A percentile compares a stretch with the other conserved stretches of the same genome.
Evolutionary conservation across 2,329 filamentous ascomycete species (phyloP).

Genomic region (Parafenestella ontariensis): DNA sequence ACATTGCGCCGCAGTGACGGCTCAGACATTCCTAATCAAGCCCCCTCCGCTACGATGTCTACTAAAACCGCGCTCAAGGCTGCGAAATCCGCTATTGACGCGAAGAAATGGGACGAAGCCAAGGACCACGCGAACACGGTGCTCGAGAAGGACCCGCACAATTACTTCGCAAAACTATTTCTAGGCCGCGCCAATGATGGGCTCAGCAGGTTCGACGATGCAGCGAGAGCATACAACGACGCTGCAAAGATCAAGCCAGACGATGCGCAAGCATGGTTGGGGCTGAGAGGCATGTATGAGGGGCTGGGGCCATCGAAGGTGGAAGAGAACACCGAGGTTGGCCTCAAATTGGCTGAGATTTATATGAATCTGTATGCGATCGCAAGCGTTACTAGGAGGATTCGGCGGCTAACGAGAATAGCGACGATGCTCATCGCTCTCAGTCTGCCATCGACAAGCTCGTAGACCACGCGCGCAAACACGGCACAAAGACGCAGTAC

Average conservation of each 20-base stretch:
- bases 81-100: constrained; percentile 78
- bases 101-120: constrained; percentile 79
- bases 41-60: constrained; percentile 31
- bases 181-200: constrained; percentile 86
- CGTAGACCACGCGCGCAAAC: constrained; percentile 72
- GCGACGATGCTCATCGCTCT: constrained; percentile 65
- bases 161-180: constrained; percentile 89
- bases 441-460: constrained; percentile 79
- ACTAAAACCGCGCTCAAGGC: constrained; percentile 79
- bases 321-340: constrained; percentile 75
- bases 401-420: constrained; percentile 32
- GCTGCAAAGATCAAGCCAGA: constrained; percentile 75
- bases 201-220: constrained; percentile 71
- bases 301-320: constrained; percentile 74
- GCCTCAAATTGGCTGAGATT: constrained; percentile 75
- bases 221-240: constrained; percentile 76
- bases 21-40: neutral
- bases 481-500: constrained; percentile 76
- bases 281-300: constrained; percentile 84
- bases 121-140: constrained; percentile 72
- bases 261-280: constrained; percentile 90
- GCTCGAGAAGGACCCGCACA: constrained; percentile 74
- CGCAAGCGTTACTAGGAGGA: neutral
- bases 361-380: constrained; percentile 60
- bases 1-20: constrained; percentile 17